These are phyloP conservation scores for Fusarium penzigii DNA, from an alignment of 2,329 filamentous ascomycete species.

Conservation along the genomic window DNA sequence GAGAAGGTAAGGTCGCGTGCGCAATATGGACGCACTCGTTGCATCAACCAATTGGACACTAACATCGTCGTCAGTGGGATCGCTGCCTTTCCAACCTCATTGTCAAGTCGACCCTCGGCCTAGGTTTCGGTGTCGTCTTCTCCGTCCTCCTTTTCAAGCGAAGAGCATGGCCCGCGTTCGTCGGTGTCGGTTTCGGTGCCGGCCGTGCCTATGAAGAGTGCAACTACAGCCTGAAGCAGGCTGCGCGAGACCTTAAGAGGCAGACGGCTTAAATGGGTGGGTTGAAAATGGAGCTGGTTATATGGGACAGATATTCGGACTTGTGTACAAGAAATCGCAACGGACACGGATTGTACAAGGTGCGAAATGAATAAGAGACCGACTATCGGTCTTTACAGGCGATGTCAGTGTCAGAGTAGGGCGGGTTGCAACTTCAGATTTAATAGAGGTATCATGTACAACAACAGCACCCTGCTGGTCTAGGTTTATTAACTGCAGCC, in stretches of 20 bases:
- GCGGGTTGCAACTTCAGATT: slow-evolving; percentile 29
- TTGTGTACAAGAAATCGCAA: slow-evolving; percentile 24
- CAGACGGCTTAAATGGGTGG: slow-evolving; percentile 40
- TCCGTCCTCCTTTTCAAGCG: slow-evolving; percentile 98
- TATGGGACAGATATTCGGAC: slow-evolving; percentile 3
- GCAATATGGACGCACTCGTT: background rate
- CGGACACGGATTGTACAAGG: slow-evolving; percentile 26
- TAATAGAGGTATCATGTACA: slow-evolving; percentile 39
- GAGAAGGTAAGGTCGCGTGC: slow-evolving; percentile 75
- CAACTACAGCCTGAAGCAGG: slow-evolving; percentile 74
- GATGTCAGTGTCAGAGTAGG: slow-evolving; percentile 29
- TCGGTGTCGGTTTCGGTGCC: slow-evolving; percentile 92
- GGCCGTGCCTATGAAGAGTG: slow-evolving; percentile 98
- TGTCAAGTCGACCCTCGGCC: slow-evolving; percentile 93
- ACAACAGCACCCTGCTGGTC: slow-evolving; percentile 19
- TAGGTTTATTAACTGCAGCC: background rate
- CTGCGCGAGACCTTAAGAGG: slow-evolving; percentile 58
- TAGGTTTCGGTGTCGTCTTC: slow-evolving; percentile 97
- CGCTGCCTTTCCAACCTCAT: slow-evolving; percentile 96
- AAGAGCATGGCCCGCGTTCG: slow-evolving; percentile 94
- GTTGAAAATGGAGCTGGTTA: slow-evolving; percentile 1
- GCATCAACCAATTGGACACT: slow-evolving; percentile 5
- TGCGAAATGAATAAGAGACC: slow-evolving; percentile 16
- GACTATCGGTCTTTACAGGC: slow-evolving; percentile 22
- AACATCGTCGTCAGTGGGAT: slow-evolving; percentile 73